Percentiles rank a stretch among this genome's conserved stretches.
Conservation (phyloP, 2,329 filamentous ascomycete species). For the Beauveria asiatica region DNA sequence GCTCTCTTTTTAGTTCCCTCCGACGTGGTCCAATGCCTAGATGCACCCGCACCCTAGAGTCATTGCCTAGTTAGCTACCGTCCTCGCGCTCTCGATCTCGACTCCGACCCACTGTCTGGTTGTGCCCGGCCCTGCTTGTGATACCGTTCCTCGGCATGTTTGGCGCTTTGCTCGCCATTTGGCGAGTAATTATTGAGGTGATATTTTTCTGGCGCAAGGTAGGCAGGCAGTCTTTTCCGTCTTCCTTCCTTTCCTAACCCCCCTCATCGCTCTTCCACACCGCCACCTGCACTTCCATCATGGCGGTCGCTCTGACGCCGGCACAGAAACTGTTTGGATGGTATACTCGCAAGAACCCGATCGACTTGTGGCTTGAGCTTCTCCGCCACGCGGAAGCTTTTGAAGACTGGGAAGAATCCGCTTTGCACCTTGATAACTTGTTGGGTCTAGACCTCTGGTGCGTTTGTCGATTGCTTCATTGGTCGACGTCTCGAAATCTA, state of each 20-base stretch:
- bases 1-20: not conserved
- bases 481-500: not conserved
- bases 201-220: constrained; percentile 55
- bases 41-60: not conserved
- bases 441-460: constrained; percentile 77
- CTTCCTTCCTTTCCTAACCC: constrained; percentile 4
- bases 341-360: constrained; percentile 56
- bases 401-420: constrained; percentile 82
- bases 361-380: constrained; percentile 56
- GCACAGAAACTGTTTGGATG: constrained; percentile 58
- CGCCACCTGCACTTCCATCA: constrained; percentile 12
- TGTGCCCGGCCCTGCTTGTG: constrained; percentile 21
- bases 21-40: constrained; percentile 4
- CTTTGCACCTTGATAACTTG: constrained; percentile 71
- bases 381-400: constrained; percentile 61
- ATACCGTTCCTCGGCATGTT: constrained; percentile 28
- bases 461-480: constrained; percentile 10
- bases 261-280: constrained; percentile 10
- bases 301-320: constrained; percentile 17
- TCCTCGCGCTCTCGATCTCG: not conserved
- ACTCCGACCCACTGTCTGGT: not conserved
- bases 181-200: constrained; percentile 53
- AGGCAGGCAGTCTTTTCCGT: constrained; percentile 21
- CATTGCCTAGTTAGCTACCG: not conserved
- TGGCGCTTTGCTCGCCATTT: constrained; percentile 40